A percentile compares a stretch with the other conserved stretches of the same genome.
phyloP scores from a whole-genome alignment of 2,329 filamentous ascomycete species.

The Fusarium begoniae region DNA sequence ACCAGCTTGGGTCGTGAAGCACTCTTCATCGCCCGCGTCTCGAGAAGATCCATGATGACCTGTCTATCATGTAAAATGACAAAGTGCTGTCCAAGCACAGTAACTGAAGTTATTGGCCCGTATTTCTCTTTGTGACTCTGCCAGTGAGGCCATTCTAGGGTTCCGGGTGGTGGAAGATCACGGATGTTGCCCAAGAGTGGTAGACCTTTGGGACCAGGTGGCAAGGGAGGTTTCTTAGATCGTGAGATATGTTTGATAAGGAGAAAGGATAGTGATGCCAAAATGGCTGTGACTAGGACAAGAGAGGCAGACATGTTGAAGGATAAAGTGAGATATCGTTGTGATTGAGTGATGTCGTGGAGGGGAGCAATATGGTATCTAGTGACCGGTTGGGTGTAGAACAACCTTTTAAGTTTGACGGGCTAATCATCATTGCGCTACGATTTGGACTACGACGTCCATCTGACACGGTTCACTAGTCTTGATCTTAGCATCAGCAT shows the following conservation, averaged over 20 bases:
- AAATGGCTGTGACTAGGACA: fast-evolving
- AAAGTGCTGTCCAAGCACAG: constrained; percentile 49
- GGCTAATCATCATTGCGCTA: background rate
- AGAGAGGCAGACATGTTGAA: background rate
- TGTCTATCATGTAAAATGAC: constrained; percentile 51
- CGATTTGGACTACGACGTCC: background rate
- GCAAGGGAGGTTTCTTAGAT: constrained; percentile 25
- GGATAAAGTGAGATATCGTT: fast-evolving
- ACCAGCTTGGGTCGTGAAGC: constrained; percentile 3
- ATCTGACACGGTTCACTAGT: background rate
- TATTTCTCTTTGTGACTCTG: constrained; percentile 49
- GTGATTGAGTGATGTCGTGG: background rate
- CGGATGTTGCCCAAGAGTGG: constrained; percentile 60
- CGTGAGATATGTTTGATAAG: background rate
- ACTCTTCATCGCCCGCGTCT: background rate
- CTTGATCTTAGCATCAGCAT: background rate
- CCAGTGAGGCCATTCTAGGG: constrained; percentile 51
- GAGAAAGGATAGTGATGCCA: background rate
- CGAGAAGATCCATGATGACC: constrained; percentile 40
- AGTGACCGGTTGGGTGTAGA: no score
- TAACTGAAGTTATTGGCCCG: constrained; percentile 50
- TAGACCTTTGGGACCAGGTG: constrained; percentile 58
- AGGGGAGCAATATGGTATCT: background rate
- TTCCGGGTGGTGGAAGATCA: constrained; percentile 53
- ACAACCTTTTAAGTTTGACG: background rate